phyloP scores from a whole-genome alignment of 2,329 filamentous ascomycete genomes.

The Sphaceloma murrayae region DNA sequence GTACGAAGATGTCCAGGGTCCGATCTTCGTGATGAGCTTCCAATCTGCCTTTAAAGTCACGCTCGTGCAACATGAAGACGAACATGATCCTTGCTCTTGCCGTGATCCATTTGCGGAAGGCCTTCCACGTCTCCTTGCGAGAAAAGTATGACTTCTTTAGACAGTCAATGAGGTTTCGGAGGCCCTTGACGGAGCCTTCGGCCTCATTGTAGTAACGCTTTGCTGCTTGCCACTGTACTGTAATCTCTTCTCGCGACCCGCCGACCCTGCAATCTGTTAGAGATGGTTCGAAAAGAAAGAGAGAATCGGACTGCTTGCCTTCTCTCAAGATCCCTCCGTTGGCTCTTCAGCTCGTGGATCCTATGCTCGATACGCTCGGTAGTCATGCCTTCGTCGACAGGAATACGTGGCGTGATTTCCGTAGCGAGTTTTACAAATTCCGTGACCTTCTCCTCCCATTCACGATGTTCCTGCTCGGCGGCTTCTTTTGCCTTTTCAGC shows the following conservation, averaged over 20 bases:
- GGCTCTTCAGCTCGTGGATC: slow-evolving; percentile 24
- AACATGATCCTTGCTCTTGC: slow-evolving; percentile 79
- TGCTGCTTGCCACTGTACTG: slow-evolving; percentile 24
- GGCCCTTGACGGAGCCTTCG: slow-evolving; percentile 19
- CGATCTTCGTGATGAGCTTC: slow-evolving; percentile 67
- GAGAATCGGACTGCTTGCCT: slow-evolving; percentile 3
- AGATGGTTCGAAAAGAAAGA: neutral
- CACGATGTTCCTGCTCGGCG: slow-evolving; percentile 25
- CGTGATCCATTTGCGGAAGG: slow-evolving; percentile 77
- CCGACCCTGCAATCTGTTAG: slow-evolving; percentile 22
- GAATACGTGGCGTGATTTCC: slow-evolving; percentile 23
- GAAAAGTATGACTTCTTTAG: slow-evolving; percentile 53
- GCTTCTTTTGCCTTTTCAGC: slow-evolving; percentile 26
- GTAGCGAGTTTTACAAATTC: slow-evolving; percentile 21
- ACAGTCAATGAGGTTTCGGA: slow-evolving; percentile 25
- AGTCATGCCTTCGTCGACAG: slow-evolving; percentile 27
- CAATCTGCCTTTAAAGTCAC: slow-evolving; percentile 76
- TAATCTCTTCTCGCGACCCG: slow-evolving; percentile 27
- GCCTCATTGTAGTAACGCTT: slow-evolving; percentile 23
- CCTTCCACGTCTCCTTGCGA: slow-evolving; percentile 65
- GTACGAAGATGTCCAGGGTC: slow-evolving; percentile 64
- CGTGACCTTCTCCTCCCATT: slow-evolving; percentile 25
- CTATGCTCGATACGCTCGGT: slow-evolving; percentile 27
- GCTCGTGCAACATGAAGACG: slow-evolving; percentile 76
- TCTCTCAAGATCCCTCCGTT: neutral